These are phyloP conservation scores for Lichtheimia ramosa DNA, from an alignment of 371 early-diverging fungal genomes.

Conservation along the genomic window DNA sequence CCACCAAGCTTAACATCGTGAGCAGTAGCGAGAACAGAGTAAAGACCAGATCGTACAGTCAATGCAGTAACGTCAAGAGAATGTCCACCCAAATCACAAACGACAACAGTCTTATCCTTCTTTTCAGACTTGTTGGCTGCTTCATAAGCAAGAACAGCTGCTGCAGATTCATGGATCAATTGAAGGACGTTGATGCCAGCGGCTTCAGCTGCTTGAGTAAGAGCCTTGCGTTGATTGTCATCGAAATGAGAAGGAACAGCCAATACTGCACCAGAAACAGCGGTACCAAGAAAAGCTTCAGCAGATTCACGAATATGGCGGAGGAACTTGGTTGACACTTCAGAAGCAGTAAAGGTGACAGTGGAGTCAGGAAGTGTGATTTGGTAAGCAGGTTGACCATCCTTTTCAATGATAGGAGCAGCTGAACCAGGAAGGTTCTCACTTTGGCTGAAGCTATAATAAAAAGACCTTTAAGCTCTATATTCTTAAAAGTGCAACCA, in stretches of 20 bases:
- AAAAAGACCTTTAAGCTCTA: constrained; percentile 3
- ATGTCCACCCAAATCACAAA: constrained; percentile 97
- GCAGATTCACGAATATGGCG: constrained; percentile 85
- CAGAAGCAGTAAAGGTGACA: constrained; percentile 64
- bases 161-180: constrained; percentile 94
- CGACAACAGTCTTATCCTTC: constrained; percentile 81
- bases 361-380: constrained; percentile 67
- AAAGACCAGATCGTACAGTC: constrained; percentile 86
- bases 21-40: constrained; percentile 81
- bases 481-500: neutral
- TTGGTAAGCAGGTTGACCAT: constrained; percentile 76
- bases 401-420: constrained; percentile 68
- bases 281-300: constrained; percentile 80
- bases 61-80: constrained; percentile 93
- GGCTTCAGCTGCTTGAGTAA: constrained; percentile 78
- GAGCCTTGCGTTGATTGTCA: constrained; percentile 80
- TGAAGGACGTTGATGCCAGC: constrained; percentile 91
- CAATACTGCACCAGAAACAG: constrained; percentile 86
- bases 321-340: constrained; percentile 80
- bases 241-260: constrained; percentile 95
- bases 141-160: constrained; percentile 95
- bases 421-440: constrained; percentile 53
- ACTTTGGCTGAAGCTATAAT: constrained; percentile 38
- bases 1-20: constrained; percentile 92
- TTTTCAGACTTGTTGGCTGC: constrained; percentile 64